These are phyloP conservation scores for Zygnema cylindricum DNA, from an alignment of 139 green algal species.

Conservation along the genomic window DNA sequence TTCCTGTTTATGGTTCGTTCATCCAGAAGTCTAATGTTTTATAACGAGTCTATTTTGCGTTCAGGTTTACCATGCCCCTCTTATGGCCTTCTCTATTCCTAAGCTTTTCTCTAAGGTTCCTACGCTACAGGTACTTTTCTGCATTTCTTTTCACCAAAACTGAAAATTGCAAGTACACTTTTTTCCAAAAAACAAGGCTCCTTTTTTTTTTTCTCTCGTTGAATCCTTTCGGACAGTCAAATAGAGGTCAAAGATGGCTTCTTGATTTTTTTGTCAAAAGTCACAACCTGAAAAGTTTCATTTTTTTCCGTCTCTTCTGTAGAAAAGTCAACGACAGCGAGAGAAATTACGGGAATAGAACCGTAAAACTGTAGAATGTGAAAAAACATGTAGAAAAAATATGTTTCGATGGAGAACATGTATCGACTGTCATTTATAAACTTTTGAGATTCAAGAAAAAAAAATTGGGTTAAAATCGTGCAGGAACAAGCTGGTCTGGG, in stretches of 20 bases:
- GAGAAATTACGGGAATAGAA: neutral
- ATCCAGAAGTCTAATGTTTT: too few relatives aligned
- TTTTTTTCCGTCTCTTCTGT: neutral
- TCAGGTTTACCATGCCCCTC: neutral
- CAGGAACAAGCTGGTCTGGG: slow-evolving; percentile 5
- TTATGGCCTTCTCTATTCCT: neutral
- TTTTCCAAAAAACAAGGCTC: too few relatives aligned
- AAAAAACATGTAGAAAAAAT: neutral
- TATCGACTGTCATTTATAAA: too few relatives aligned
- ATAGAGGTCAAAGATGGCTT: too few relatives aligned
- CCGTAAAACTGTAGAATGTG: neutral
- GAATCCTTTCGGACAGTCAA: too few relatives aligned
- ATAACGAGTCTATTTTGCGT: too few relatives aligned
- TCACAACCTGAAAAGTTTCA: neutral
- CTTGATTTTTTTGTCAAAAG: neutral
- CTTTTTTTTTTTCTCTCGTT: too few relatives aligned
- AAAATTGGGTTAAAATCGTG: neutral
- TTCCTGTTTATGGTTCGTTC: too few relatives aligned
- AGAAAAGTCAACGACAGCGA: neutral
- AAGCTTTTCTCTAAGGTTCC: neutral
- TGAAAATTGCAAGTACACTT: too few relatives aligned
- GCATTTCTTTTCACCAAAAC: too few relatives aligned
- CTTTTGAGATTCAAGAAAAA: neutral
- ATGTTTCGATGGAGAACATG: too few relatives aligned
- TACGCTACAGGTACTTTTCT: neutral